A percentile compares a stretch with the other conserved stretches of the same genome.
phyloP scores from a whole-genome alignment of 2,329 filamentous ascomycete genomes.

The Aspergillaceae sp. region DNA sequence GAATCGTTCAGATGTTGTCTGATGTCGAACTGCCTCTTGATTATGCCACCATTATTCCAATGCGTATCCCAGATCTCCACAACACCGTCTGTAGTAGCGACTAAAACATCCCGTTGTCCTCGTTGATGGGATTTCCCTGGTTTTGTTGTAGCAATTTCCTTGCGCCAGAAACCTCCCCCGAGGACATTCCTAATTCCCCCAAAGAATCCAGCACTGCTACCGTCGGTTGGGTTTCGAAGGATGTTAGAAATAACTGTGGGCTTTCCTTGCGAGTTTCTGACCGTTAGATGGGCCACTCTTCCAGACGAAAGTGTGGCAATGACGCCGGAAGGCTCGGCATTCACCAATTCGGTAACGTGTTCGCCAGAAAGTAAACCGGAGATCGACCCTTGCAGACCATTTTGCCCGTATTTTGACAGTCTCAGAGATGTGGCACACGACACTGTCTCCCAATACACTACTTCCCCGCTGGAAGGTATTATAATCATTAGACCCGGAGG shows the following conservation, averaged over 20 bases:
- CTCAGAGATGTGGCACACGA: slow-evolving; percentile 78
- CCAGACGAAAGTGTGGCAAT: slow-evolving; percentile 78
- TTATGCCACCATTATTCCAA: slow-evolving; percentile 72
- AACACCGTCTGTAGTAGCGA: slow-evolving; percentile 66
- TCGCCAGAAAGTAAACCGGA: slow-evolving; percentile 71
- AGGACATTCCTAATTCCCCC: slow-evolving; percentile 73
- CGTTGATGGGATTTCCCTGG: slow-evolving; percentile 63
- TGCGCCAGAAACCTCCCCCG: slow-evolving; percentile 59
- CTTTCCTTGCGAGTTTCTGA: slow-evolving; percentile 80
- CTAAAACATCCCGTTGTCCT: slow-evolving; percentile 76
- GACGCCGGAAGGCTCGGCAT: slow-evolving; percentile 80
- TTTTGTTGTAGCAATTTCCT: slow-evolving; percentile 71
- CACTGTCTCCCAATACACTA: slow-evolving; percentile 93
- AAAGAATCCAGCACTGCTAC: slow-evolving; percentile 59
- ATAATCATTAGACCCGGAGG: slow-evolving; percentile 82
- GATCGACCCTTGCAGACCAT: slow-evolving; percentile 67
- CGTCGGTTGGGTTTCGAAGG: slow-evolving; percentile 54
- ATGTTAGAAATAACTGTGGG: slow-evolving; percentile 71
- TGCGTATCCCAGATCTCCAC: slow-evolving; percentile 83
- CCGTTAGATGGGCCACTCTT: slow-evolving; percentile 73
- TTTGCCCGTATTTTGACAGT: slow-evolving; percentile 71
- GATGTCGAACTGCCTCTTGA: slow-evolving; percentile 63
- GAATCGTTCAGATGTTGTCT: slow-evolving; percentile 56
- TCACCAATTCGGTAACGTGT: slow-evolving; percentile 64
- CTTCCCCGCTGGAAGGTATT: slow-evolving; percentile 71